Base-by-base conservation (phyloP, 345 rosid genomes). In the Arabidopsis arenosa region DNA sequence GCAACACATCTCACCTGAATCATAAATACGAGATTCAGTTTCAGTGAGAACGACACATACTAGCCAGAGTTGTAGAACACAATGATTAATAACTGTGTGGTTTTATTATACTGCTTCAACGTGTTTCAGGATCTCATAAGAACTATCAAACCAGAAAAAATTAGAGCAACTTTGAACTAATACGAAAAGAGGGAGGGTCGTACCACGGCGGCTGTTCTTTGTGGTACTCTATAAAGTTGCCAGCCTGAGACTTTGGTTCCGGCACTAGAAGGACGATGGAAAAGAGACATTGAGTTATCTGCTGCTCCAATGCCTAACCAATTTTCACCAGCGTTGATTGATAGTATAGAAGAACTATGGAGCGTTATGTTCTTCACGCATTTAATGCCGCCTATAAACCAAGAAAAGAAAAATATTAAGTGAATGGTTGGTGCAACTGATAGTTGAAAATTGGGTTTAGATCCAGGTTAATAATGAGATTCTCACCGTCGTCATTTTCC, bases 261-360 rank as follows among this genome's bases (percentile, higher is more conserved):
- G 0, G 90, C 63, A 63, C 66, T 79, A 83, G 92, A 94, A 70
- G 98, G 98, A 52, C 96, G 93, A 67, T 96, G 93, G 75, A 90
- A 96, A 41, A 96, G 94, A 75, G 99, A 96, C 98, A 96, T 86
- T 5, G 99, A 96, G 83, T 91, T 96, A 82, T 96, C 99, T 76
- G 98, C 96, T 73, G 99, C 98, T 72, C 98, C 99, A 36, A 96
- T 83, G 67, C 99, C 98, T 74, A 96, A 67, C 98, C 98, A 96
- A 67, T 91, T 80, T 33, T 96, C 99, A 53, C 96, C 99, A 49
- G 97, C 97, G 74, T 84, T 93, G 75, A 96, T 88, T 2, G 98
- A 93, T 73, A 96, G 80, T 74, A 96, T 86, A 14, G 98, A 79
- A 40, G 97, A 81, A 44, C 65, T 73, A 75, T 96, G 99, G 36